Conservation (phyloP, 805 yeast genomes). For the Candida succiphila region DNA sequence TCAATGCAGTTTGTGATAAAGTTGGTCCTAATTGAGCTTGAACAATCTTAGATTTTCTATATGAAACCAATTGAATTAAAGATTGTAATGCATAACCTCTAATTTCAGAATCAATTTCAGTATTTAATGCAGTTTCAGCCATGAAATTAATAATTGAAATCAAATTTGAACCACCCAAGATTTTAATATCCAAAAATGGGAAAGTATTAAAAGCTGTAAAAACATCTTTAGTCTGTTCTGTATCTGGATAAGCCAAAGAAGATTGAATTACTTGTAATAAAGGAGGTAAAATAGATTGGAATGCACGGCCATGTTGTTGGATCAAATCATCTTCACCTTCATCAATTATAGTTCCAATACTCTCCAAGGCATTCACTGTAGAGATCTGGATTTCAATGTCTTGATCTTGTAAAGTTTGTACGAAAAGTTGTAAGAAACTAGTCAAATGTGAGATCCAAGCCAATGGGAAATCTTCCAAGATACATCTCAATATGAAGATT, state of each 20-base stretch:
- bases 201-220: slow-evolving; percentile 82
- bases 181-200: slow-evolving; percentile 62
- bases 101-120: slow-evolving; percentile 64
- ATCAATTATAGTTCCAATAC: slow-evolving; percentile 58
- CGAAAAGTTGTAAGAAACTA: slow-evolving; percentile 64
- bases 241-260: slow-evolving; percentile 61
- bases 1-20: slow-evolving; percentile 62
- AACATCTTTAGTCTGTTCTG: slow-evolving; percentile 59
- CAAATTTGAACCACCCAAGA: slow-evolving; percentile 62
- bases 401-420: slow-evolving; percentile 54
- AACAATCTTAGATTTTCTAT: slow-evolving; percentile 72
- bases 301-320: slow-evolving; percentile 26
- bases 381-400: slow-evolving; percentile 65
- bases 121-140: slow-evolving; percentile 64
- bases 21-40: slow-evolving; percentile 78
- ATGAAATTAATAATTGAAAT: slow-evolving; percentile 61
- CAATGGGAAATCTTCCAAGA: slow-evolving; percentile 64
- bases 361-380: slow-evolving; percentile 72
- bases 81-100: slow-evolving; percentile 80
- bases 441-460: slow-evolving; percentile 46
- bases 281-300: slow-evolving; percentile 52
- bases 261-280: slow-evolving; percentile 77
- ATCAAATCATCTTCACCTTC: slow-evolving; percentile 38
- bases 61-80: slow-evolving; percentile 66
- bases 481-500: slow-evolving; percentile 64